Conservation (phyloP, 2,329 filamentous ascomycete species). For the Amesomyces nigricolor region DNA sequence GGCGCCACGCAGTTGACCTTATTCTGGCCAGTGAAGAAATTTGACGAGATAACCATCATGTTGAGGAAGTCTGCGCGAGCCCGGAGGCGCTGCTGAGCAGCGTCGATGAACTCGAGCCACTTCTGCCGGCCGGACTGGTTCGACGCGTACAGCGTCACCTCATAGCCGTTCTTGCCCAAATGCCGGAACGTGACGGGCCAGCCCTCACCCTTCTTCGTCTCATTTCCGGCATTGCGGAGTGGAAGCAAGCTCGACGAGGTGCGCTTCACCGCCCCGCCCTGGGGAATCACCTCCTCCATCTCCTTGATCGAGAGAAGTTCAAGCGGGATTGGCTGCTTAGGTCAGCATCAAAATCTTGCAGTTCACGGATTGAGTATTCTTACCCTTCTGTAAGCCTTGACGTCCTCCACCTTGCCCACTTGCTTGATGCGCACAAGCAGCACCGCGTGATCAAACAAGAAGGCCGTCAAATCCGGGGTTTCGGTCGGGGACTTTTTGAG, state of each 20-base stretch:
- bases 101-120: constrained; percentile 93
- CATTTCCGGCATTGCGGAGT: constrained; percentile 41
- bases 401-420: constrained; percentile 87
- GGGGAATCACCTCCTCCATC: constrained; percentile 93
- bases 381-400: constrained; percentile 82
- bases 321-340: constrained; percentile 72
- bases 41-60: constrained; percentile 54
- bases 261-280: constrained; percentile 72
- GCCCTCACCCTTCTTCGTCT: constrained; percentile 63
- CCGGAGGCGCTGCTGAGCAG: constrained; percentile 79
- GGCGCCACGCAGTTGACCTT: constrained; percentile 92
- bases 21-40: constrained; percentile 61
- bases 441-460: constrained; percentile 93
- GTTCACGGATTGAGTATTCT: constrained; percentile 23
- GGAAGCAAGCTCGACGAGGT: constrained; percentile 79
- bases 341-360: constrained; percentile 14
- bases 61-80: constrained; percentile 91
- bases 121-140: constrained; percentile 85
- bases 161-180: constrained; percentile 91
- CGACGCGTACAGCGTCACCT: constrained; percentile 80
- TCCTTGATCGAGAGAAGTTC: constrained; percentile 90
- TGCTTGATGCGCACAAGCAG: constrained; percentile 86
- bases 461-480: constrained; percentile 83
- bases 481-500: constrained; percentile 91
- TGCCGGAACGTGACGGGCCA: constrained; percentile 96